Base-by-base conservation (phyloP, 768 basidiomycete genomes). In the Lentinula aciculospora region DNA sequence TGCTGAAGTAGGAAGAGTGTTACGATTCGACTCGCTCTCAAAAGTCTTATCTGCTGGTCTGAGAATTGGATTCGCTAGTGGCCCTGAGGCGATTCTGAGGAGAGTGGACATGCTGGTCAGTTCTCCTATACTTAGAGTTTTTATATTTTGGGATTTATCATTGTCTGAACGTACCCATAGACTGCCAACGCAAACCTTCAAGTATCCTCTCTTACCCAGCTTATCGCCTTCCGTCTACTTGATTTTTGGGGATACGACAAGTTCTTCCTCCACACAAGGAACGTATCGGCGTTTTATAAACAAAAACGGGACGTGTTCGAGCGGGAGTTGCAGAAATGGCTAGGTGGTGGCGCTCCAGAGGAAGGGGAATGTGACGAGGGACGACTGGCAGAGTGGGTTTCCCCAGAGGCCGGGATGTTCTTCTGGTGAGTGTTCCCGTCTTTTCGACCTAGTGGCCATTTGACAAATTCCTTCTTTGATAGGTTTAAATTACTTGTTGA, bases 1-100 rank as follows among this genome's bases (percentile, higher is more conserved):
- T 15, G 32, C 28, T 34, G 81, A 84, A 63, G 79, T 81, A 23
- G 94, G 94, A 2, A 82, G 86, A 12, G 92, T 96, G 37, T 64
- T 96, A 19, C 83, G 94, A 39, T 93, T 96, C 68, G 94, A 97
- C 67, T 92, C 89, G 66, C 77, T 96, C 55, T 92, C 89, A 56
- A 97, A 97, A 73, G 76, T 95, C 42, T 76, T 86, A 21, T 86
- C 85, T 17, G 79, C 85, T 21, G 89, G 91, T 12, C 82, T 92
- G 66, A 84, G 90, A 19, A 77, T 94, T 59, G 94, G 93, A 6
- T 94, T 89, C 66, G 84, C 82, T 2, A 84, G 86, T 7, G 93
- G 89, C 7, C 92, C 94, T 15, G 77, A 77, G 47, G 69, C 76
- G 9, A 72, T 97, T 36, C 66, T 92, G 17, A 74, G 82, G 49